Conservation (phyloP, 140 eudicot species). For the Anethum foeniculum region DNA sequence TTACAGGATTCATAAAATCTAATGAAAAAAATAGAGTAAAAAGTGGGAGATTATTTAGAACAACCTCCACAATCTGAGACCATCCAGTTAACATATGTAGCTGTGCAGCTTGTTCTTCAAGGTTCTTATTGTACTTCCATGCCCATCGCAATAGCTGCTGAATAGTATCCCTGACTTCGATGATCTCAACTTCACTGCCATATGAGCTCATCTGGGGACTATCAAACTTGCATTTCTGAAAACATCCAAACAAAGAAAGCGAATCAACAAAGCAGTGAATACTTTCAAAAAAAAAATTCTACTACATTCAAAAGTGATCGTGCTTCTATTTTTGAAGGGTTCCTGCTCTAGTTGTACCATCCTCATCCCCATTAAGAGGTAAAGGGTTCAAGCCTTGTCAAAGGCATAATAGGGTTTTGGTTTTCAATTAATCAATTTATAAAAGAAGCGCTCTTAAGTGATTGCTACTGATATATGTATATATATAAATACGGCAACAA, state of each 20-base stretch:
- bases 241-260: neutral
- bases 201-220: constrained; percentile 55
- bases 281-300: neutral
- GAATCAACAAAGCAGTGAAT: neutral
- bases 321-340: neutral
- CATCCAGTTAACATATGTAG: constrained; percentile 95
- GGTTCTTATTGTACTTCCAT: constrained; percentile 94
- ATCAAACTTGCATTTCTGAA: constrained; percentile 54
- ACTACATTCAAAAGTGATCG: neutral
- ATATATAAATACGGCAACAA: too few relatives aligned
- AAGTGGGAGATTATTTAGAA: neutral
- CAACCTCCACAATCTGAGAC: constrained; percentile 94
- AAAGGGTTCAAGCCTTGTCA: neutral
- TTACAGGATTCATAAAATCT: neutral
- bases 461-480: neutral
- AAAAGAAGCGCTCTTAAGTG: neutral
- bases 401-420: neutral
- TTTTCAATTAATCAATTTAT: neutral
- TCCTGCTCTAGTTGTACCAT: neutral
- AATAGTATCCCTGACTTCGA: constrained; percentile 55
- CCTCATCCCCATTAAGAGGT: neutral
- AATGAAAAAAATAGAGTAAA: neutral
- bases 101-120: constrained; percentile 98
- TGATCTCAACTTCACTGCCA: constrained; percentile 71
- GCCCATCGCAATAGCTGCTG: constrained; percentile 88